Base-by-base conservation (phyloP, 1,284 basidiomycete species). In the Thelephora terrestris region DNA sequence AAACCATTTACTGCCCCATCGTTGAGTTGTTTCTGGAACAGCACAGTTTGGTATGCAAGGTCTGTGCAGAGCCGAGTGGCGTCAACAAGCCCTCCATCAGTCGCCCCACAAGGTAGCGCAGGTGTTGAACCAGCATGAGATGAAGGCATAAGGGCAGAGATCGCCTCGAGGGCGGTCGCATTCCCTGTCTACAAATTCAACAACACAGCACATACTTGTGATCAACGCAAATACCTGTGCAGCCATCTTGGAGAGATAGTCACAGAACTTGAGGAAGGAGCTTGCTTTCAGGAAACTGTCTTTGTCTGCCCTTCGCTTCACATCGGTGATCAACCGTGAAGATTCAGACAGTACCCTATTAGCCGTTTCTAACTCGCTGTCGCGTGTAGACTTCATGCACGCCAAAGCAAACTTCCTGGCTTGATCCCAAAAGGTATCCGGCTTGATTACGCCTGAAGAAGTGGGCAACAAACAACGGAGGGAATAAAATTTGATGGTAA, bases 401-500 rank as follows among this genome's bases (percentile, higher is more conserved):
- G 68, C 59, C 5, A 62, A 62, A n/a, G 68, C 67, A 47, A 76
- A 73, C 52, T 75, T 77, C n/a, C 71, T 64, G 0, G 70, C 68
- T 57, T 86, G 83, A 38, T 78, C 75, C 84, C 83, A 86, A 55
- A 85, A 80, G 0, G 68, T 73, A 37, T 66, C 64, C 4, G 69
- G 56, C 18, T 58, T 50, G 27, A 69, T 51, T 4, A 63, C 59
- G 2, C 57, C 52, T 4, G 62, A 58, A 1, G 60, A 61, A 14
- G 66, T 65, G 25, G 52, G 55, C 0, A 60, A 54, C 12, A 69
- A 57, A 43, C 63, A 66, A 9, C 57, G 53, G 7, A 69, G 53
- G 1, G 59, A 59, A 50, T 64, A 64, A 20, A 52, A 49, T 54
- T 55, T 47, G 36, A 50, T 49, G 3, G 60, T 53, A 47, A 56